Evolutionary conservation across 352 stramenopile species (phyloP), one percentile per base, ranked within the genome.

Genomic region (Phytophthora fragariaefolia): DNA sequence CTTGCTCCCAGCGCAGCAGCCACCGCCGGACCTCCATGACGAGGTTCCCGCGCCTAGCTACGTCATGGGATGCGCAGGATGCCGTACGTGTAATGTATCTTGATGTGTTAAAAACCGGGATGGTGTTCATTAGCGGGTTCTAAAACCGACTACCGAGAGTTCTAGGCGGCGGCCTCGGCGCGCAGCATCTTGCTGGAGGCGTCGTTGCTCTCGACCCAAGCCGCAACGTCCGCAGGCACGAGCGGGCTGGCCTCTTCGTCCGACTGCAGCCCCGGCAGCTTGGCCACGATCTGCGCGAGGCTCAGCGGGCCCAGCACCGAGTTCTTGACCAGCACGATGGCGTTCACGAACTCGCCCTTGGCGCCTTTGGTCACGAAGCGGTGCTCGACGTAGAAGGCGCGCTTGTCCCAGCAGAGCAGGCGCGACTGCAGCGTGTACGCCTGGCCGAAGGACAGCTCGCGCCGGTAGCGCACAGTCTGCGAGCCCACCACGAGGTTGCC

Each of bases 291-390:
- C 46, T 90, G 74, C 22, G 70, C 52, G 2, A 87, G 89, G 20
- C 61, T 76, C 6, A 92, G 67, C n/a, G 71, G 62, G 8, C 89
- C 89, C 17, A 96, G 49, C 45, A 95, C 87, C 4, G 66, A 89
- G 75, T 96, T 96, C 79, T 96, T 96, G 20, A 95, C 89, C n/a
- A 95, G 58, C 24, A 95, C 73, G 55, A 96, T 84, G n/a, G 87
- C 87, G 61, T 96, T 85, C 20, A 96, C 75, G 65, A 96, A 96
- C n/a, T 69, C 57, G 18, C 61, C 59, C 26, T 62, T 66, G 34
- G 40, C 26, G 15, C 55, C 42, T 28, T 72, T 69, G 17, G 84
- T 94, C 52, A 91, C 80, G 55, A 96, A 96, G 18, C 85, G 85
- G 42, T 96, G 89, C 69, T 96, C 89, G 3, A 96, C 73, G 71